These are phyloP conservation scores for Sugiyamaella neomexicana DNA, from an alignment of 1,139 yeast genomes.

Conservation along the genomic window DNA sequence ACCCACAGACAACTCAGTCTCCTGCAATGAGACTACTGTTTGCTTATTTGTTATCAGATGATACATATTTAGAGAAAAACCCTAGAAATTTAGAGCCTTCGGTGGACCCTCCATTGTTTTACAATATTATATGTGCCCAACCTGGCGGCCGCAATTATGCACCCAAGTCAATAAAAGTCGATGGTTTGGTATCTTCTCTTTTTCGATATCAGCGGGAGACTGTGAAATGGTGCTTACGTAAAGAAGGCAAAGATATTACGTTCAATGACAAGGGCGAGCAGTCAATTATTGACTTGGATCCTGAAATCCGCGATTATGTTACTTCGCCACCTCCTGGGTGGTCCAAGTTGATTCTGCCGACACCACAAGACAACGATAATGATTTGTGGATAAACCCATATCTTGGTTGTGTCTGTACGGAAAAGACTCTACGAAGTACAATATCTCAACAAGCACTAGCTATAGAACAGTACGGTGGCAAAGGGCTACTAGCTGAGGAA, in stretches of 20 bases:
- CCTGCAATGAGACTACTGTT: slow-evolving; percentile 20
- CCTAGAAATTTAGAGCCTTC: slow-evolving; percentile 17
- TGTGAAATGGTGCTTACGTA: slow-evolving; percentile 61
- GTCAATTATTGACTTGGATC: slow-evolving; percentile 28
- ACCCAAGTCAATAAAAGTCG: slow-evolving; percentile 28
- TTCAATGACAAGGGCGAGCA: slow-evolving; percentile 27
- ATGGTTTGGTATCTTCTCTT: slow-evolving; percentile 47
- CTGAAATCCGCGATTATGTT: slow-evolving; percentile 28
- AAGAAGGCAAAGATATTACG: slow-evolving; percentile 53
- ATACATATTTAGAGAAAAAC: slow-evolving; percentile 15
- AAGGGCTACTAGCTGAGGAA: slow-evolving; percentile 81
- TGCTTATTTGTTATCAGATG: slow-evolving; percentile 19
- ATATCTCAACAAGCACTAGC: slow-evolving; percentile 17
- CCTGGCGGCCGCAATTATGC: slow-evolving; percentile 2
- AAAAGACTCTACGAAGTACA: slow-evolving; percentile 21
- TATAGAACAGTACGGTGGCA: slow-evolving; percentile 42
- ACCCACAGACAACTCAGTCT: slow-evolving; percentile 18
- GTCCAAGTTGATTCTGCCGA: slow-evolving; percentile 17
- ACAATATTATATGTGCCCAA: slow-evolving; percentile 25
- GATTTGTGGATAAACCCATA: slow-evolving; percentile 39
- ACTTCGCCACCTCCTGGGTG: slow-evolving; percentile 38
- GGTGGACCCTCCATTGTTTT: slow-evolving; percentile 24
- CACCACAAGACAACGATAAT: slow-evolving; percentile 8
- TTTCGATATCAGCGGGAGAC: slow-evolving; percentile 63
- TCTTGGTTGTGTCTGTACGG: slow-evolving; percentile 31